Base-by-base conservation (phyloP, 345 rosid species). In the Heritiera fomes region DNA sequence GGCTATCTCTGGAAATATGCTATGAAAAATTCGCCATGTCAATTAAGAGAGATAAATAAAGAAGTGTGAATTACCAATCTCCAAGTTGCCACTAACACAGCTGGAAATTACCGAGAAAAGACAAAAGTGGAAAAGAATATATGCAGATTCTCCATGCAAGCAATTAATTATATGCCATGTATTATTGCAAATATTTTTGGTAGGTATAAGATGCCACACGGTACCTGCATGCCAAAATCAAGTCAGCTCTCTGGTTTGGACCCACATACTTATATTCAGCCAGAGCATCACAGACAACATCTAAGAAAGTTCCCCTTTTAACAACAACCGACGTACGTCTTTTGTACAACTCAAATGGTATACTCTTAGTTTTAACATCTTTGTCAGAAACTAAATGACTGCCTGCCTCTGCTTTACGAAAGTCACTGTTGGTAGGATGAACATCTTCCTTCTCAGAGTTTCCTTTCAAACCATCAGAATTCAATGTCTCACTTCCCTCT, bases 171-270 rank as follows among this genome's bases (percentile, higher is more conserved):
- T 14, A 53, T 20, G 63, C 62, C 62, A 34, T 72, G 62, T 38
- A 34, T 10, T 50, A 34, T 72, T 52, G 75, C 46, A 52, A 32
- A 4, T 30, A 15, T 17, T 28, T 9, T 30, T 18, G 45, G 34
- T 58, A 45, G 47, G n/a, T 58, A 69, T 8, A 69, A 58, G 80
- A 69, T 4, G 15, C 58, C 32, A 6, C 32, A 50, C 5, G 2
- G 73, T 85, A 97, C 99, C 99, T 94, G 98, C 98, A 94, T 50
- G 99, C 98, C 83, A 97, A 88, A 86, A 86, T 82, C 87, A 97
- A 82, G 86, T 97, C 99, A 30, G 98, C 99, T 89, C 94, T 90
- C 87, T 94, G 98, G 80, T 97, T 89, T 40, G 89, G 93, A 50
- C 98, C 98, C 84, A 97, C 92, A 66, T 97, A 97, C 88, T 94